Evolutionary conservation across 78 protist species (phyloP).

Genomic region (Reticulomyxa filosa): DNA sequence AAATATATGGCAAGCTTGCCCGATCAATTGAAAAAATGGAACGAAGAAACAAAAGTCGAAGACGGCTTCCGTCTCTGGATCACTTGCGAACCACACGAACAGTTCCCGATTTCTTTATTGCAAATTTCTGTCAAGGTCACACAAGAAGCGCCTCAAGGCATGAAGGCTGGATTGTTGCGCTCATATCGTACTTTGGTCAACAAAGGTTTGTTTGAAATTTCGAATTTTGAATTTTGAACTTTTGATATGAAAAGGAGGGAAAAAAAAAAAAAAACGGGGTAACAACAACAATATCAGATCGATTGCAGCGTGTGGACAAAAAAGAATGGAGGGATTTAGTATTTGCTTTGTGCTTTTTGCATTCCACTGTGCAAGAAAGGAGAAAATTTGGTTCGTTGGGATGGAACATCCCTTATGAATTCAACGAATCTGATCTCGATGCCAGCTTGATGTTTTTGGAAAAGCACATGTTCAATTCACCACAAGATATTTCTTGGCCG

Average conservation of each 20-base stretch:
- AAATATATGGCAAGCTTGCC: conserved; percentile 19
- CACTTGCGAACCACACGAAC: conserved; percentile 42
- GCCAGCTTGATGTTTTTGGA: conserved; percentile 47
- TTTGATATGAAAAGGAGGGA: no score
- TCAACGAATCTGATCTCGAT: conserved; percentile 55
- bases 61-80: conserved; percentile 45
- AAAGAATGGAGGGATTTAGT: conserved; percentile 37
- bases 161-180: conserved; percentile 43
- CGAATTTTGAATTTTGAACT: no score
- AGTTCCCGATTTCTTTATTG: conserved; percentile 60
- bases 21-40: conserved; percentile 22
- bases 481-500: conserved; percentile 36
- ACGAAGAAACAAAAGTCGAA: conserved; percentile 1
- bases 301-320: background rate
- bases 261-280: no score
- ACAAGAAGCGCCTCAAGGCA: conserved; percentile 63
- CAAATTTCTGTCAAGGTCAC: conserved; percentile 63
- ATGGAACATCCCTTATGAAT: conserved; percentile 69
- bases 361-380: conserved; percentile 57
- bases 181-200: conserved; percentile 18
- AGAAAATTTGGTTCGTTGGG: conserved; percentile 71
- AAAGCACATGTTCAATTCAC: conserved; percentile 35
- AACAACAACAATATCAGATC: no score
- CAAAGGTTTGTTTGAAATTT: no score
- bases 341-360: conserved; percentile 48